Conservation (phyloP, 129 eudicot genomes). For the Helichrysum umbraculigerum region DNA sequence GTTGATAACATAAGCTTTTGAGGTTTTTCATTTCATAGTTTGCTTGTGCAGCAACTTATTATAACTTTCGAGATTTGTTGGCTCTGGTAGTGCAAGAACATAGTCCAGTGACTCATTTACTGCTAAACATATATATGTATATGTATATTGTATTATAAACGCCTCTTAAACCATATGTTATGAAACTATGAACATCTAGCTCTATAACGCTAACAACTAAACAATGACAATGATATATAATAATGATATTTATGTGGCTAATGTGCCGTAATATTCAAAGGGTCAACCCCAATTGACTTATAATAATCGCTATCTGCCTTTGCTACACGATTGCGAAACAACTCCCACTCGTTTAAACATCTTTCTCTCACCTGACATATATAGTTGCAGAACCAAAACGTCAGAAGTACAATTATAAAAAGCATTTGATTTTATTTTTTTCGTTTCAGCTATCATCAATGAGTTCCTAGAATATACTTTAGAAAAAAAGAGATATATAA, state of each 20-base stretch:
- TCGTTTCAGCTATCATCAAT: background rate
- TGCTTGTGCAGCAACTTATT: background rate
- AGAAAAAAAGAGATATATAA: background rate
- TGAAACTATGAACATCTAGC: conserved; percentile 38
- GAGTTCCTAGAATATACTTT: background rate
- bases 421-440: background rate
- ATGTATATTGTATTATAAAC: background rate
- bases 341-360: conserved; percentile 69
- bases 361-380: conserved; percentile 71
- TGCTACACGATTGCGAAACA: conserved; percentile 53
- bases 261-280: conserved; percentile 40
- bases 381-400: conserved; percentile 5
- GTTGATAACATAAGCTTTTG: background rate
- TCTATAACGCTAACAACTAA: conserved; percentile 24
- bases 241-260: background rate
- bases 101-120: background rate
- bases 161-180: background rate
- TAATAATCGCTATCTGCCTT: conserved; percentile 62
- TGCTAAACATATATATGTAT: background rate
- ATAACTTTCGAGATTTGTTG: background rate
- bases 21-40: background rate
- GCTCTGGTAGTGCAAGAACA: background rate
- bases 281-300: conserved; percentile 49
- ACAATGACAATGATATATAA: conserved; percentile 21
- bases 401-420: background rate